Evolutionary conservation across 805 yeast genomes (phyloP).

Genomic region (Candida ulmi): DNA sequence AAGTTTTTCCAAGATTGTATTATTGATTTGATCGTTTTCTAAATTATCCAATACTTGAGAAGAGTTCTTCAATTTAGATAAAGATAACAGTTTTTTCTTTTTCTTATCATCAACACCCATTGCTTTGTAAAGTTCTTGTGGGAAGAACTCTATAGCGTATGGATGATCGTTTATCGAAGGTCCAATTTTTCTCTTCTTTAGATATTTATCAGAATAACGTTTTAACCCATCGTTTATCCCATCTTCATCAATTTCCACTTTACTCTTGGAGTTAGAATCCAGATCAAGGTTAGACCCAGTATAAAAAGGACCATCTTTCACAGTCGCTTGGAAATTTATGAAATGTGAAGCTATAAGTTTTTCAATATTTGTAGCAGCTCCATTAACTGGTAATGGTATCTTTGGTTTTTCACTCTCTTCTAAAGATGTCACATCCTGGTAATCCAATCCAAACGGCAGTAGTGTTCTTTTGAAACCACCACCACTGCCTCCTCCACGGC

Average conservation of each 20-base stretch:
- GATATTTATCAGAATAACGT: slow-evolving; percentile 77
- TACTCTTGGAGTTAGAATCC: slow-evolving; percentile 19
- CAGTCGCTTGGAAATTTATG: slow-evolving; percentile 44
- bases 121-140: slow-evolving; percentile 67
- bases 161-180: slow-evolving; percentile 77
- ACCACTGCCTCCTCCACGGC: slow-evolving; percentile 40
- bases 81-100: slow-evolving; percentile 42
- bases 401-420: slow-evolving; percentile 31
- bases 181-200: slow-evolving; percentile 64
- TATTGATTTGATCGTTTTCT: slow-evolving; percentile 23
- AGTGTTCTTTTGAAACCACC: slow-evolving; percentile 32
- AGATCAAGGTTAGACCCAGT: slow-evolving; percentile 45
- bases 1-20: slow-evolving; percentile 41
- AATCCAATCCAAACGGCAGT: slow-evolving; percentile 71
- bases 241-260: slow-evolving; percentile 29
- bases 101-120: slow-evolving; percentile 59
- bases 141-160: slow-evolving; percentile 63
- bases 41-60: slow-evolving; percentile 18
- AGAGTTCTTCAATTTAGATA: slow-evolving; percentile 28
- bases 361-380: slow-evolving; percentile 47
- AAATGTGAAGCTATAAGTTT: slow-evolving; percentile 47
- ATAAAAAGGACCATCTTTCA: slow-evolving; percentile 62
- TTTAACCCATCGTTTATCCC: slow-evolving; percentile 63
- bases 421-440: slow-evolving; percentile 46
- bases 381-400: slow-evolving; percentile 59